Percentiles rank a stretch among this genome's conserved stretches.
These are phyloP conservation scores for Naganishia albida DNA, from an alignment of 1,284 basidiomycete species.

Conservation along the genomic window DNA sequence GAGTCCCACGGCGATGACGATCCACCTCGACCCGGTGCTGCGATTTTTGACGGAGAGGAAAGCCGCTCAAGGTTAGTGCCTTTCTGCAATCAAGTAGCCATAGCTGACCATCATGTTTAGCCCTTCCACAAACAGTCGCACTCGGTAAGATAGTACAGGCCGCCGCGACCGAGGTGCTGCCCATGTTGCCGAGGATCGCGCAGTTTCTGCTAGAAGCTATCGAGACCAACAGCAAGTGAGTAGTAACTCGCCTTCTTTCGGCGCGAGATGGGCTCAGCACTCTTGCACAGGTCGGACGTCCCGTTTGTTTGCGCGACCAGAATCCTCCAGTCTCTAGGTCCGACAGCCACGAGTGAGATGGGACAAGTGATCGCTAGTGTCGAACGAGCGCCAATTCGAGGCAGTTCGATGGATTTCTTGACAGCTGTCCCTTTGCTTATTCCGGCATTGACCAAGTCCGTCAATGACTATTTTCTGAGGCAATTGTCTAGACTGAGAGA, in stretches of 20 bases:
- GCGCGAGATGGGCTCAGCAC: background rate
- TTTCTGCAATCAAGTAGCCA: background rate
- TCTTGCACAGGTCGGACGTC: background rate
- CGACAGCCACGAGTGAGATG: slow-evolving; percentile 21
- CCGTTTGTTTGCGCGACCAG: slow-evolving; percentile 17
- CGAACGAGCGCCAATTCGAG: slow-evolving; percentile 1
- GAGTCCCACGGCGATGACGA: slow-evolving; percentile 18
- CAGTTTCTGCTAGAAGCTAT: slow-evolving; percentile 20
- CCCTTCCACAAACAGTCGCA: background rate
- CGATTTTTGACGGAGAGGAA: slow-evolving; percentile 12
- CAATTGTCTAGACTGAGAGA: slow-evolving; percentile 5
- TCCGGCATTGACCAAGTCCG: slow-evolving; percentile 3
- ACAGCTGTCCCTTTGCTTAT: slow-evolving; percentile 14
- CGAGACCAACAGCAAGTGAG: slow-evolving; percentile 14
- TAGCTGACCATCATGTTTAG: slow-evolving; percentile 1
- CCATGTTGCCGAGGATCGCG: slow-evolving; percentile 10
- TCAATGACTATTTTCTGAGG: slow-evolving; percentile 17
- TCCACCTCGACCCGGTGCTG: slow-evolving; percentile 20
- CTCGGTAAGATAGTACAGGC: slow-evolving; percentile 16
- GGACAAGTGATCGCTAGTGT: slow-evolving; percentile 19
- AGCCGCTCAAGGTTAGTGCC: background rate
- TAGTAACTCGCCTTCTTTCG: background rate
- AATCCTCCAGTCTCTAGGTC: slow-evolving; percentile 27
- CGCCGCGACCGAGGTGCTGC: slow-evolving; percentile 15
- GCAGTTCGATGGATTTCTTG: slow-evolving; percentile 10